phyloP scores from a whole-genome alignment of 2,329 filamentous ascomycete species.

The Penicillium fuscoglaucum region DNA sequence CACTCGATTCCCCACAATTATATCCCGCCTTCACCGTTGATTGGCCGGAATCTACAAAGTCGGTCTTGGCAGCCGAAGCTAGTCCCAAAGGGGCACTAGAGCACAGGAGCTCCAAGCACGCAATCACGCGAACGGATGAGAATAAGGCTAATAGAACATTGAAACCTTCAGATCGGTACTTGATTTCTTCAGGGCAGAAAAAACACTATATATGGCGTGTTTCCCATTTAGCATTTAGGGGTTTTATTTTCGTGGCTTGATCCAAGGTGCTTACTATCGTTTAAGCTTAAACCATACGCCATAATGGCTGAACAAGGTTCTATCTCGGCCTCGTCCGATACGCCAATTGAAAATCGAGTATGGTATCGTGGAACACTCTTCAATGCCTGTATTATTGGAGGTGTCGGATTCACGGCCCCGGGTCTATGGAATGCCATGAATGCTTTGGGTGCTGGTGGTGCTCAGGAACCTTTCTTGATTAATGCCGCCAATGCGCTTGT shows the following conservation, averaged over 20 bases:
- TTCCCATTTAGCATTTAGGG: background rate
- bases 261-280: background rate
- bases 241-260: background rate
- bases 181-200: background rate
- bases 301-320: conserved; percentile 20
- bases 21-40: background rate
- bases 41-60: background rate
- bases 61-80: background rate
- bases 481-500: conserved; percentile 56
- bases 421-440: conserved; percentile 59
- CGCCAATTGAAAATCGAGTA: conserved; percentile 9
- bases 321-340: conserved; percentile 13
- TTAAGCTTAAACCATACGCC: background rate
- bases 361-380: conserved; percentile 57
- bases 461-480: conserved; percentile 53
- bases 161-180: background rate
- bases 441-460: conserved; percentile 54
- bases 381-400: conserved; percentile 56
- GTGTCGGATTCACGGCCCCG: conserved; percentile 51
- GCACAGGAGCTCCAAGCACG: background rate
- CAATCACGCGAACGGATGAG: background rate
- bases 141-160: background rate
- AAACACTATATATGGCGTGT: background rate
- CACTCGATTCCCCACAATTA: background rate
- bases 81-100: background rate